Evolutionary conservation across 345 rosid species (phyloP), one percentile per base, ranked within the genome.

Genomic region (Eutrema heterophyllum): DNA sequence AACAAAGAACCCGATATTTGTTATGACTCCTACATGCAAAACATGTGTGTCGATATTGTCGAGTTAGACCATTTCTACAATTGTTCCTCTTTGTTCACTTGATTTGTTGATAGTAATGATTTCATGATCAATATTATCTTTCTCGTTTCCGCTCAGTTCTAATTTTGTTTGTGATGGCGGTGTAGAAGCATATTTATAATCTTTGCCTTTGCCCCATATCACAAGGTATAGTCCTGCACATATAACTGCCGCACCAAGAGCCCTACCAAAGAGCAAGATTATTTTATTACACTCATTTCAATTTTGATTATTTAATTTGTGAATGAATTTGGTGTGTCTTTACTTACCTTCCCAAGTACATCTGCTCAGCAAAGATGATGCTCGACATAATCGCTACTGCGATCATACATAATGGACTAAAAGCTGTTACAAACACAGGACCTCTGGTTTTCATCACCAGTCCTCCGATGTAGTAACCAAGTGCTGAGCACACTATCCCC

Each of bases 191-290:
- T 78, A 57, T 41, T 74, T 5, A 60, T 87, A 51, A 74, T 93
- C 98, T 76, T 89, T 89, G 77, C 84, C 65, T 79, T 91, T 93
- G 4, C 97, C 96, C 97, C 98, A 93, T 3, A 91, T 81, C n/a
- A 93, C 96, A 29, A 89, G 84, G 78, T 86, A 91, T 35, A 93
- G 52, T 29, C 98, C 98, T 57, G 70, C 90, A 46, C 89, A 89
- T 62, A 91, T 87, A 78, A 89, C 75, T n/a, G 75, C 43, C 6
- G 97, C 98, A 14, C 98, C 98, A 35, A 89, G 75, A 40, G 83
- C 82, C 92, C 98, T 93, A 78, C 50, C 72, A 78, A 54, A 74
- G 6, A 40, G 10, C 97, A 7, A 58, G 0, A 68, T 38, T 9
- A 3, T 18, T 54, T 15, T 24, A 46, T 44, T 32, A 43, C 9